Percentiles rank a stretch among this genome's conserved stretches.
Evolutionary conservation across 202 grass and related monocot genomes (phyloP).

Genomic region (Carex arenaria): DNA sequence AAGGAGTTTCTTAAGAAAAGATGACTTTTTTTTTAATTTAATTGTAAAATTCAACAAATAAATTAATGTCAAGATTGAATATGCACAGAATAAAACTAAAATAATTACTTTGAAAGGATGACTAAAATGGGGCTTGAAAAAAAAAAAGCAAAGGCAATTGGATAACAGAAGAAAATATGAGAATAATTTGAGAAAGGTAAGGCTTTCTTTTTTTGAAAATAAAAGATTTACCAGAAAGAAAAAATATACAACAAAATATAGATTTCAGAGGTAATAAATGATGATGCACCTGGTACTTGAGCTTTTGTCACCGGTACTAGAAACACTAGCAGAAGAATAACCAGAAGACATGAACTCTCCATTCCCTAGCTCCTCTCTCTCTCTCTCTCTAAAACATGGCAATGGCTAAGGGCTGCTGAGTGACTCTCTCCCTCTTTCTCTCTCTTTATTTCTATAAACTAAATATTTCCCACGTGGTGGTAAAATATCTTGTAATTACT

Average conservation of each 20-base stretch:
- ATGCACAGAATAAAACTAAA: neutral
- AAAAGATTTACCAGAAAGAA: neutral
- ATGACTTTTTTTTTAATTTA: neutral
- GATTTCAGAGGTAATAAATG: neutral
- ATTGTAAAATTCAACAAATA: neutral
- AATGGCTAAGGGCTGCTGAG: neutral
- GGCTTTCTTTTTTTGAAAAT: neutral
- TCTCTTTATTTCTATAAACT: neutral
- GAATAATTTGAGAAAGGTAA: too few relatives aligned
- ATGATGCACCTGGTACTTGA: slow-evolving; percentile 13
- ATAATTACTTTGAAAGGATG: too few relatives aligned
- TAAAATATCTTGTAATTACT: too few relatives aligned
- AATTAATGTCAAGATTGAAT: neutral
- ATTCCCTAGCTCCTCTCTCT: neutral
- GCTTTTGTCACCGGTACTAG: slow-evolving; percentile 1
- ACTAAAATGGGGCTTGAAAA: too few relatives aligned
- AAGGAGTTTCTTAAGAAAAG: neutral
- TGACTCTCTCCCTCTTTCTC: neutral
- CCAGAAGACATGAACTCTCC: neutral
- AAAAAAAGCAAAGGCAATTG: too few relatives aligned
- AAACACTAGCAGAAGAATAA: neutral
- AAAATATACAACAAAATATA: neutral
- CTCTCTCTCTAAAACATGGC: slow-evolving; percentile 3
- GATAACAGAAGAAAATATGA: too few relatives aligned
- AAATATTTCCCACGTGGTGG: neutral